These are phyloP conservation scores for Stephania cephalantha DNA, from an alignment of 164 flowering plant species.

Conservation along the genomic window DNA sequence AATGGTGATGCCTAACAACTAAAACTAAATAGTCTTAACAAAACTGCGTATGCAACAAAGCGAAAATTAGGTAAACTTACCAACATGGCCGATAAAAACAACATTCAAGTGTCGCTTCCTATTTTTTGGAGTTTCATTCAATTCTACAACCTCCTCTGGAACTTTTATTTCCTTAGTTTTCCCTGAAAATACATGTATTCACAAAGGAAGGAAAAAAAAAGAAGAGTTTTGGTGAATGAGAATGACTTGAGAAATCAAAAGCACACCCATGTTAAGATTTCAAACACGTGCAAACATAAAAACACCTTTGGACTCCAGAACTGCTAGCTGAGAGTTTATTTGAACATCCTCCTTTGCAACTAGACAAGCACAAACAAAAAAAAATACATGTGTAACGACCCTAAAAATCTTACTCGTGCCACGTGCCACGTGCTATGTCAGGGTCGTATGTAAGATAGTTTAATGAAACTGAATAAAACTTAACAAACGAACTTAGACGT, in stretches of 20 bases:
- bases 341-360: constrained; percentile 23
- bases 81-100: constrained; percentile 94
- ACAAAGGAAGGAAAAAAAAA: not conserved
- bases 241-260: not conserved
- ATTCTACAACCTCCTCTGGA: constrained; percentile 33
- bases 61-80: constrained; percentile 34
- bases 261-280: not conserved
- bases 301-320: constrained; percentile 30
- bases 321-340: constrained; percentile 15
- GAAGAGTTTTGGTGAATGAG: not conserved
- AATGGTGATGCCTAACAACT: not conserved
- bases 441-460: too few species aligned
- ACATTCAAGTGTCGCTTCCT: constrained; percentile 83
- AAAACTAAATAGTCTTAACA: not conserved
- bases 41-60: not conserved
- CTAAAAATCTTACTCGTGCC: too few species aligned
- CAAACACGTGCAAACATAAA: not conserved
- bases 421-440: too few species aligned
- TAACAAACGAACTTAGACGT: too few species aligned
- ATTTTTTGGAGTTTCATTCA: constrained; percentile 31
- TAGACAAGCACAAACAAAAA: not conserved
- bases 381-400: too few species aligned
- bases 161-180: constrained; percentile 37
- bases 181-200: constrained; percentile 15
- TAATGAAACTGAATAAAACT: too few species aligned